Base-by-base conservation (phyloP, 352 stramenopile species). In the Phytophthora palmivora region DNA sequence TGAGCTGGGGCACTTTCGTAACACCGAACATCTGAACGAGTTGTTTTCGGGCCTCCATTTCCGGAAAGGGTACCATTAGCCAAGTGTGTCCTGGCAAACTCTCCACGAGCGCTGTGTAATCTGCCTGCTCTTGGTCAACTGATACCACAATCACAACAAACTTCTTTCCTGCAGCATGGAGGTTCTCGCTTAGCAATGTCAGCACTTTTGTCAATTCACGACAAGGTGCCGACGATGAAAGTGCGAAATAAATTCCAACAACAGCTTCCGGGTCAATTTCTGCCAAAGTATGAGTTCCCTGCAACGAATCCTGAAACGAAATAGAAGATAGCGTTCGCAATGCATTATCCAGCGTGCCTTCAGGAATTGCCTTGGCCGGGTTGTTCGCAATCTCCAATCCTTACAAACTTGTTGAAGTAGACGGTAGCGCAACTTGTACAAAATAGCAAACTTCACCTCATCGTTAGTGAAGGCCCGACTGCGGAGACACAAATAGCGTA, bases 141-240 rank as follows among this genome's bases (percentile, higher is more conserved):
- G 86, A 90, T 1, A 96, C 78, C 3, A 95, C 64, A 49, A 96
- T 88, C n/a, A 93, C 57, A 38, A 78, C 65, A 26, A 96, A 78
- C 18, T 79, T 75, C 38, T 88, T 82, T 30, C 69, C 62, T 9
- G 36, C n/a, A 32, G 72, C 28, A 43, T 75, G 62, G 5, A 93
- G 53, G 6, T 49, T 55, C n/a, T 87, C 57, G 2, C 69, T 94
- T 22, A 94, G 30, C 19, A 44, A 41, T 15, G 72, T 73, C 21
- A 96, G 47, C 34, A 53, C 43, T 38, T 85, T 89, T 6, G 76
- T 83, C 32, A 94, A 76, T 30, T 74, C 71, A 41, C 72, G 76
- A 48, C 86, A 94, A 14, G 65, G 57, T 9, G 49, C 44, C 43
- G 72, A 87, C 18, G 69, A 81, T 0, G 71, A 73, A 33, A 76